Evolutionary conservation across 1,139 yeast species (phyloP), one percentile per base, ranked within the genome.

Genomic region (Pneumocystis carinii): DNA sequence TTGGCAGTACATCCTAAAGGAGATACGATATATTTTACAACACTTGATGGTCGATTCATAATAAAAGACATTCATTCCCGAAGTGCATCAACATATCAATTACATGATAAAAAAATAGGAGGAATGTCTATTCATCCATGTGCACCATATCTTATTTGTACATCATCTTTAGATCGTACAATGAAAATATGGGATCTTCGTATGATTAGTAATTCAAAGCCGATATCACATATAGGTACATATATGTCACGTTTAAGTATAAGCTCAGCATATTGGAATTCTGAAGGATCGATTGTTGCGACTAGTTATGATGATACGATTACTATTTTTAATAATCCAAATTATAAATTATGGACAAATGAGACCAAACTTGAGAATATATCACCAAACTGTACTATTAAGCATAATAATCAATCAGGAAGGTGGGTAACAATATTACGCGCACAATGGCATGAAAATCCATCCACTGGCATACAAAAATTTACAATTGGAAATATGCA

Each of bases 401-500:
- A 81, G 66, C 97, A 92, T 72, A 90, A 90, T 70, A 92, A 97
- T 75, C 96, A 90, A 73, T 86, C 96, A 0, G 97, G 98, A 0
- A 60, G 96, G 67, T 92, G 98, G 98, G 96, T 92, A 0, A 85
- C 96, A 0, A 90, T 92, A 62, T 76, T 92, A 64, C 89, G 90
- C 70, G 83, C 96, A 0, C 80, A 83, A 70, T 92, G 97, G 94
- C 96, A 88, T 66, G 69, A 72, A 1, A 72, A 76, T 19, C 95
- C 95, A 0, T 76, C 73, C 38, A 96, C 88, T 69, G 84, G 86
- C 1, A 78, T 82, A 39, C 87, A 89, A 67, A 90, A 90, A 69
- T 89, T 90, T 73, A 87, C 86, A 29, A 90, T 92, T 70, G 97
- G 89, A 29, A 90, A 90, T 72, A 92, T 92, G 97, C 87, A 86